phyloP scores from a whole-genome alignment of 116 monocot species.

The Trichopus zeylanicus region DNA sequence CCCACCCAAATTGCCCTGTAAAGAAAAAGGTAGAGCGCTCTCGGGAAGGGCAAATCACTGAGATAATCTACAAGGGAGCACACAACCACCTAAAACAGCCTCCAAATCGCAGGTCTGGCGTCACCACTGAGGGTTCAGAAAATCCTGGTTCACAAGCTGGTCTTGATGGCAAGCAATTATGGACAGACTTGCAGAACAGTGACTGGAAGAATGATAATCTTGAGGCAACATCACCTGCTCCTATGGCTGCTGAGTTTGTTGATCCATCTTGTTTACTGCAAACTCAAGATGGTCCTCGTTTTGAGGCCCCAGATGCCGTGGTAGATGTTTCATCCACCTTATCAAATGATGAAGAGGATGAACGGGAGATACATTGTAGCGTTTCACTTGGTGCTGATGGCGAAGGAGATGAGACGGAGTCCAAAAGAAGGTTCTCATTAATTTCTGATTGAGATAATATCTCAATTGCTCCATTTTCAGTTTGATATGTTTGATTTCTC shows the following conservation, averaged over 20 bases:
- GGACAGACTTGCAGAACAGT: slow-evolving; percentile 10
- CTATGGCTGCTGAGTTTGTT: slow-evolving; percentile 21
- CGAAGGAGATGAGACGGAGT: slow-evolving; percentile 55
- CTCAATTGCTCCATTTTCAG: background rate
- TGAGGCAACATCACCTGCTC: slow-evolving; percentile 24
- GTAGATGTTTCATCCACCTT: slow-evolving; percentile 37
- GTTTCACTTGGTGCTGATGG: slow-evolving; percentile 26
- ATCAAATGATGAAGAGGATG: slow-evolving; percentile 56
- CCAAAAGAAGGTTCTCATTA: slow-evolving; percentile 52
- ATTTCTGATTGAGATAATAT: background rate
- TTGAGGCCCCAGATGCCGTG: slow-evolving; percentile 24
- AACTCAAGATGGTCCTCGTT: slow-evolving; percentile 22
- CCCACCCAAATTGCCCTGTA: slow-evolving; percentile 36
- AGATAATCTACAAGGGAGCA: slow-evolving; percentile 65
- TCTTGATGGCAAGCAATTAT: slow-evolving; percentile 10
- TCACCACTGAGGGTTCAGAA: slow-evolving; percentile 18
- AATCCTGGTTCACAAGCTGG: slow-evolving; percentile 7
- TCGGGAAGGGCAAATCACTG: slow-evolving; percentile 55
- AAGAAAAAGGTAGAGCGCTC: slow-evolving; percentile 70
- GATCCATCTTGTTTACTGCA: slow-evolving; percentile 20
- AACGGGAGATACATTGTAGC: slow-evolving; percentile 28
- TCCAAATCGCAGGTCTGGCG: slow-evolving; percentile 22
- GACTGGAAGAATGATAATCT: slow-evolving; percentile 8
- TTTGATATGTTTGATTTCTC: background rate
- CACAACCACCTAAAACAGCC: slow-evolving; percentile 58